Conservation (phyloP, 352 stramenopile genomes). For the Phytophthora sp. region DNA sequence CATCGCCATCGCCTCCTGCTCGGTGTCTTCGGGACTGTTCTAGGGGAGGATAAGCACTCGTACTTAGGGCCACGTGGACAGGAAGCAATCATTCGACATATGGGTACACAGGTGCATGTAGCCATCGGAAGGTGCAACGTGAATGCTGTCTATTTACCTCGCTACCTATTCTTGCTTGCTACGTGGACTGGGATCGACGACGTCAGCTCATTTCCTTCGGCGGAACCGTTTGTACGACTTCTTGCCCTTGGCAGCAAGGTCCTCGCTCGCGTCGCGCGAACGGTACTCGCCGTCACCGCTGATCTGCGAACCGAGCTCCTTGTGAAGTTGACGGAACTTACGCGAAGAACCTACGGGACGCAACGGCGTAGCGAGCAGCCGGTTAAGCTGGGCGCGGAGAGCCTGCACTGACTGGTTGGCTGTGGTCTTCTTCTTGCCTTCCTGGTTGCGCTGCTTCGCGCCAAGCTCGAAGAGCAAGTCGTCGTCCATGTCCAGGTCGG, state of each 20-base stretch:
- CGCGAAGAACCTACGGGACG: slow-evolving; percentile 78
- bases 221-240: slow-evolving; percentile 89
- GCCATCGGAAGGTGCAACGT: neutral
- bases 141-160: slow-evolving; percentile 10
- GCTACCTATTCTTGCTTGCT: neutral
- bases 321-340: slow-evolving; percentile 84
- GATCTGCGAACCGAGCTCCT: slow-evolving; percentile 74
- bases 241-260: slow-evolving; percentile 75
- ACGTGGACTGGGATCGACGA: no score
- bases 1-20: slow-evolving; percentile 27
- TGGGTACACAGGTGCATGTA: neutral
- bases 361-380: slow-evolving; percentile 62
- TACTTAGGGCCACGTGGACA: no score
- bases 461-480: slow-evolving; percentile 73
- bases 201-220: slow-evolving; percentile 40
- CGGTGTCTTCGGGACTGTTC: slow-evolving; percentile 14
- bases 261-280: slow-evolving; percentile 72
- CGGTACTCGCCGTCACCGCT: slow-evolving; percentile 77
- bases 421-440: slow-evolving; percentile 53
- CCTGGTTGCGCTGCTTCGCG: slow-evolving; percentile 67
- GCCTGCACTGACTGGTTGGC: slow-evolving; percentile 56
- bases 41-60: neutral
- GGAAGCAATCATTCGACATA: no score
- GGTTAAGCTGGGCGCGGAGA: slow-evolving; percentile 63
- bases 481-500: slow-evolving; percentile 84